phyloP scores from a whole-genome alignment of 768 basidiomycete genomes.

The Boletus reticulatus region DNA sequence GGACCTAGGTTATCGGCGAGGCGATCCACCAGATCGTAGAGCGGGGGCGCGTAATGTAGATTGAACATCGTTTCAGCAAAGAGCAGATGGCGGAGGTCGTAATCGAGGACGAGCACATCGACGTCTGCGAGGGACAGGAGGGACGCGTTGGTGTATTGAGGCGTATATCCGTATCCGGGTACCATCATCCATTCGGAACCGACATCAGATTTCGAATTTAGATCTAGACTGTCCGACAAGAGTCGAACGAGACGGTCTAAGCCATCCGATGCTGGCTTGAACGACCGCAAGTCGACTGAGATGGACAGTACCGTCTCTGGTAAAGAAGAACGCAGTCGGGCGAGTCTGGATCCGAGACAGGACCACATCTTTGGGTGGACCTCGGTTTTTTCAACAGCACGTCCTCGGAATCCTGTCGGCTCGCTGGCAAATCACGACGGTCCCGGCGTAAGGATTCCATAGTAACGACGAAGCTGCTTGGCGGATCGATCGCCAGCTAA shows the following conservation, averaged over 20 bases:
- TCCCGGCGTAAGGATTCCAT: slow-evolving; percentile 25
- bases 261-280: slow-evolving; percentile 7
- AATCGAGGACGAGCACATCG: slow-evolving; percentile 51
- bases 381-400: background rate
- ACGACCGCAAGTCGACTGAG: slow-evolving; percentile 1
- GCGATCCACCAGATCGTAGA: slow-evolving; percentile 40
- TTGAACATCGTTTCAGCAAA: slow-evolving; percentile 24
- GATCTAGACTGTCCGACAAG: slow-evolving; percentile 11
- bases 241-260: slow-evolving; percentile 13
- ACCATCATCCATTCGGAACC: slow-evolving; percentile 6
- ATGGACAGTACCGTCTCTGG: slow-evolving; percentile 7
- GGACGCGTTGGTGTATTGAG: slow-evolving; percentile 15
- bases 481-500: slow-evolving; percentile 28
- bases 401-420: background rate
- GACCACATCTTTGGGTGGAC: slow-evolving; percentile 17
- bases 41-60: slow-evolving; percentile 44
- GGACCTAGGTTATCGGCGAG: slow-evolving; percentile 36
- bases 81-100: slow-evolving; percentile 49
- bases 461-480: slow-evolving; percentile 38
- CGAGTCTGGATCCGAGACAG: slow-evolving; percentile 20
- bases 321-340: slow-evolving; percentile 9
- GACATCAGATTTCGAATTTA: background rate
- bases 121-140: slow-evolving; percentile 25
- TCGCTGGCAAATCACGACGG: background rate
- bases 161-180: slow-evolving; percentile 6